These are phyloP conservation scores for Dissophora ornata DNA, from an alignment of 192 early-diverging fungal genomes.

Conservation along the genomic window DNA sequence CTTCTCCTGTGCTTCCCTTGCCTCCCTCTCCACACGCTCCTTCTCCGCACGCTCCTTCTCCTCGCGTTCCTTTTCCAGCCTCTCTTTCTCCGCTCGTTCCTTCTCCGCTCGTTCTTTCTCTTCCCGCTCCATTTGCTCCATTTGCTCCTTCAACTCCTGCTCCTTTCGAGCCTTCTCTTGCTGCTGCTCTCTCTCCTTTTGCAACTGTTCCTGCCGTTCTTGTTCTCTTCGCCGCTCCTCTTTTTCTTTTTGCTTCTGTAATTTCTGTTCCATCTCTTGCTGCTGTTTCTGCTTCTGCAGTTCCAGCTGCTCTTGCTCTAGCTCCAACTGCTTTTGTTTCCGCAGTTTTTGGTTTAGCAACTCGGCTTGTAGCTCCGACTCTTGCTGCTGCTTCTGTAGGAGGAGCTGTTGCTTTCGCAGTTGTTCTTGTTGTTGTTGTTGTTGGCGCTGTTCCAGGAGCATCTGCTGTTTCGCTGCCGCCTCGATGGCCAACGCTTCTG, in stretches of 20 bases:
- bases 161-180: not conserved
- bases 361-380: conserved; percentile 21
- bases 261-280: conserved; percentile 14
- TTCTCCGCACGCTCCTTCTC: conserved; percentile 8
- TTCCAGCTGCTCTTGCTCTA: conserved; percentile 26
- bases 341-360: conserved; percentile 11
- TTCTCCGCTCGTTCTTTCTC: conserved; percentile 12
- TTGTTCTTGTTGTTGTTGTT: conserved; percentile 30
- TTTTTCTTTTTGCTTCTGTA: conserved; percentile 14
- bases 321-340: conserved; percentile 19
- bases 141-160: conserved; percentile 1
- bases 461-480: conserved; percentile 46
- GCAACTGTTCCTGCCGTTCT: conserved; percentile 9
- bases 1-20: not conserved
- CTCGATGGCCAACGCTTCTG: conserved; percentile 47
- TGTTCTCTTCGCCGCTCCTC: not conserved
- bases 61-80: conserved; percentile 10
- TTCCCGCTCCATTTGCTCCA: conserved; percentile 6
- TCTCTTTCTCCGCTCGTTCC: conserved; percentile 9
- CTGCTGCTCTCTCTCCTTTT: conserved; percentile 6
- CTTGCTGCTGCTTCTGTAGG: conserved; percentile 37
- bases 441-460: conserved; percentile 19
- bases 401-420: conserved; percentile 17
- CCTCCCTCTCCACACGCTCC: not conserved
- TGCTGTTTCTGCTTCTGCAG: not conserved